Evolutionary conservation across 2,329 filamentous ascomycete species (phyloP), one percentile per base, ranked within the genome.

Genomic region (Parafenestella ontariensis): DNA sequence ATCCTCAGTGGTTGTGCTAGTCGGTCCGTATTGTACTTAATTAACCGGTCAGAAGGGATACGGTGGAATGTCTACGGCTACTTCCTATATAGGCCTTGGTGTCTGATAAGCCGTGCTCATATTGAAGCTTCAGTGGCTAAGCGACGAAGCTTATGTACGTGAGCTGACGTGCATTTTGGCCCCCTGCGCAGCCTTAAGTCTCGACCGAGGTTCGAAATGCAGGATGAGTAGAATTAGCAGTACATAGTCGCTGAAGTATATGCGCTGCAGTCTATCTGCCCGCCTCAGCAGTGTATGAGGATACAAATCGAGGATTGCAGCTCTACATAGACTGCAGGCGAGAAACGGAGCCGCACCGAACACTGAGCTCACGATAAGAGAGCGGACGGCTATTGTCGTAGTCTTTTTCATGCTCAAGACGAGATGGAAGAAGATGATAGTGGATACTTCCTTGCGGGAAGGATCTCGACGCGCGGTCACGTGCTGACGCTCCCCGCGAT

Each of bases 121-220:
- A 18, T 24, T n/a, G 43, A 44, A 49, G 60, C 60, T 65, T 63
- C 56, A 58, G 49, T 63, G 59, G 62, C 46, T 48, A 60, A 54
- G 54, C 58, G 52, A 54, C 43, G 40, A 58, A 57, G 49, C 55
- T 49, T 56, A 57, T 62, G 54, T 54, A 47, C 46, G 49, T 50
- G 26, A 57, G 59, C 59, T 65, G 58, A 65, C 62, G 56, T 61
- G 56, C 62, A 62, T 64, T 43, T 9, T 9, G 13, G 24, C 41
- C 8, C 23, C 23, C 24, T 26, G 24, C 24, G 13, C 15, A 11
- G 28, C 9, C 15, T 31, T 9, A 13, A 10, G 8, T 31, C 28
- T 31, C 28, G 28, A 11, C 15, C 28, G 10, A 11, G 28, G 28
- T 31, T 13, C 28, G n/a, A n/a, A n/a, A n/a, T n/a, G n/a, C n/a